Base-by-base conservation (phyloP, 805 yeast genomes). In the Wickerhamiella alocasiicola region DNA sequence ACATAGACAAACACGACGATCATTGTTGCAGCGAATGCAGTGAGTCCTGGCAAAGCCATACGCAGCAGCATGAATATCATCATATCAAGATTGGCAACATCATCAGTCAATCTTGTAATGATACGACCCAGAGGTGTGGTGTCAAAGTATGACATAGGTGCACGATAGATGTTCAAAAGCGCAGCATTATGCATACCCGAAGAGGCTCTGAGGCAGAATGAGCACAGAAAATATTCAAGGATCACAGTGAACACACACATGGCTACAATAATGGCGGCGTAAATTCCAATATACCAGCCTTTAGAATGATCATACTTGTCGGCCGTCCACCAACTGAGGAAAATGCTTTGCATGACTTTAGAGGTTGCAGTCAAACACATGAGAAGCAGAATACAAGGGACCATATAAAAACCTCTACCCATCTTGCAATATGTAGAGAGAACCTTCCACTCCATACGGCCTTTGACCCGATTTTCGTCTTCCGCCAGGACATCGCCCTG, bases 41-140 rank as follows among this genome's bases (percentile, higher is more conserved):
- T 59, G 23, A 69, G 39, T 5, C 78, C 72, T 49, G 67, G 72
- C 33, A 76, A 48, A 38, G 79, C 65, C 59, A 76, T 59, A 50
- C 88, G 67, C 30, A 78, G 48, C 52, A 78, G 81, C 54, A 80
- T 84, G 41, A 74, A 70, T 42, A 82, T 62, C 59, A 80, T 87
- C 55, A 81, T 82, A 53, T 84, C 94, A 56, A 82, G 63, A 4
- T 76, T 75, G 55, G 84, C 94, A 0, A 91, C 79, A 57, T 84
- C 95, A 51, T 82, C 82, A 2, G 94, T 82, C 57, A 83, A 82
- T 49, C 94, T 66, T 59, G 82, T 84, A 55, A 85, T 63, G 44
- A 84, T 76, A 48, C 95, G 68, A 1, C 95, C 95, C 66, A 81
- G 69, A 13, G 95, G 95, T 0, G 93, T 81, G 7, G 83, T 76